Conservation (phyloP, 331 rosid species). For the Quercus phellos region DNA sequence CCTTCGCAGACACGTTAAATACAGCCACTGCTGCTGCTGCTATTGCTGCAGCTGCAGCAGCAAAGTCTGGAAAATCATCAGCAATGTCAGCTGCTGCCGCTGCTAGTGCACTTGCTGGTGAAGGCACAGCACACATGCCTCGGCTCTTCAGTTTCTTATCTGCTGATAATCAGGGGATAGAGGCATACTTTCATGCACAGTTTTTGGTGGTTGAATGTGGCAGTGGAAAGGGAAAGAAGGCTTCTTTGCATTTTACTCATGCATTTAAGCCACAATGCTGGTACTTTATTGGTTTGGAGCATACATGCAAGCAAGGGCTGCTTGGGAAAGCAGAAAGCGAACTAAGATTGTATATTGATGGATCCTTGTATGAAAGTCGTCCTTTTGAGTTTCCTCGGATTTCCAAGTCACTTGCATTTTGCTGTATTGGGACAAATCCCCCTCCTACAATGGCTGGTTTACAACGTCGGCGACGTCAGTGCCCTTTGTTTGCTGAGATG, state of each 20-base stretch:
- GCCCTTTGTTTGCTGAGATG: slow-evolving; percentile 99
- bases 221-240: slow-evolving; percentile 84
- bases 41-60: slow-evolving; percentile 96
- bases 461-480: slow-evolving; percentile 96
- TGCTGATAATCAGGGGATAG: slow-evolving; percentile 94
- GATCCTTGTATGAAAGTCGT: slow-evolving; percentile 85
- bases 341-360: slow-evolving; percentile 79
- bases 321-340: slow-evolving; percentile 87
- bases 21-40: slow-evolving; percentile 99
- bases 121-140: slow-evolving; percentile 98
- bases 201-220: slow-evolving; percentile 93
- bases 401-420: slow-evolving; percentile 91
- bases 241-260: slow-evolving; percentile 93
- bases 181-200: slow-evolving; percentile 98
- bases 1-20: slow-evolving; percentile 95
- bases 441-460: slow-evolving; percentile 99
- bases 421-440: slow-evolving; percentile 98
- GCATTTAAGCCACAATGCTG: slow-evolving; percentile 99
- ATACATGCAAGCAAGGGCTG: slow-evolving; percentile 71
- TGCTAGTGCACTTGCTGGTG: slow-evolving; percentile 99
- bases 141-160: slow-evolving; percentile 91
- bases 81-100: slow-evolving; percentile 99
- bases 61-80: slow-evolving; percentile 91
- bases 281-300: slow-evolving; percentile 96
- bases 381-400: slow-evolving; percentile 91